Base-by-base conservation (phyloP, 257 asterid genomes). In the Ehretia macrophylla region DNA sequence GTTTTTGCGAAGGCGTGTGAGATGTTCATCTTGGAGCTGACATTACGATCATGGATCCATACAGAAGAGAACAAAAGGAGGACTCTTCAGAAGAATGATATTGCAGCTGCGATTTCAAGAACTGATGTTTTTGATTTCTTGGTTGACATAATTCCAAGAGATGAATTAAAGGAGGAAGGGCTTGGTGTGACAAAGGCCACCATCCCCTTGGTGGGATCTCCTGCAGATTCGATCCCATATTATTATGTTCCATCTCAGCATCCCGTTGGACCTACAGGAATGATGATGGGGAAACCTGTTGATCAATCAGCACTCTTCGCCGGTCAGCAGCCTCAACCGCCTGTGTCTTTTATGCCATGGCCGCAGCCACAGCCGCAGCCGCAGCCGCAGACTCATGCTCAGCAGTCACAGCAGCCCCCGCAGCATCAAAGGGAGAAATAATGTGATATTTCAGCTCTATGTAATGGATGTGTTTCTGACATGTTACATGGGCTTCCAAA, bases 11-110 rank as follows among this genome's bases (percentile, higher is more conserved):
- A 85, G 69, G 94, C 94, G 0, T 85, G 88, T 13, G 88, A 85
- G 75, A 81, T 85, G 80, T 81, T 85, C 74, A 78, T 82, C 67
- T 51, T 81, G 82, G 94, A 85, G 73, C 72, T 85, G 49, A 85
- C 85, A 0, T 64, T 81, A 46, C 75, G 88, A 35, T 75, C 88
- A 6, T 81, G 88, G 94, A 73, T 81, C 59, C 81, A 85, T 49
- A 79, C 88, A 0, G 94, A 81, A 56, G 94, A 85, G 52, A 85
- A 79, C 77, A 84, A 84, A 50, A 72, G 93, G 72, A 71, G 88
- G 40, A 84, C 88, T 11, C 81, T 84, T 17, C 93, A 85, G 77
- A 85, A 77, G 86, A 85, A 82, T 0, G 94, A 85, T 45, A 75
- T 85, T 9, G 86, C 83, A 0, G 86, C 89, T 19, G 94, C 89